Evolutionary conservation across 345 rosid genomes (phyloP).

Genomic region (Isatis tinctoria): DNA sequence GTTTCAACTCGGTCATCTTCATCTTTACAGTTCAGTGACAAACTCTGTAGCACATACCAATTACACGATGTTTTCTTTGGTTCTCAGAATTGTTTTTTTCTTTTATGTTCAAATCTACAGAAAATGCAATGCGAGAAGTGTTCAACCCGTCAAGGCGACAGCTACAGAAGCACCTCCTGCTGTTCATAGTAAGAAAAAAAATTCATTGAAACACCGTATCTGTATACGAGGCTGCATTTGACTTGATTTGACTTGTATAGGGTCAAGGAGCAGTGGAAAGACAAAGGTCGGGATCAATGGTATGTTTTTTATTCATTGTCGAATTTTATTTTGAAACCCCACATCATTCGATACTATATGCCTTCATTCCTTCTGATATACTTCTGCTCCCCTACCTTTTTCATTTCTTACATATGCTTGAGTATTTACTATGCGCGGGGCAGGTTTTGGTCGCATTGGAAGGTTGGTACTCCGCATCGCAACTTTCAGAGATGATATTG

Average conservation of each 20-base stretch:
- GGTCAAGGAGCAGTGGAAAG: slow-evolving; percentile 46
- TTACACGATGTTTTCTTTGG: neutral
- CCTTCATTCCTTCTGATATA: neutral
- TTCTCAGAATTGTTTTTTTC: neutral
- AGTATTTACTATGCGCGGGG: neutral
- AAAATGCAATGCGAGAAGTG: slow-evolving; percentile 33
- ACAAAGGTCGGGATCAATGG: slow-evolving; percentile 88
- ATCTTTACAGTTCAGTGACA: slow-evolving; percentile 60
- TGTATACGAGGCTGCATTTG: neutral
- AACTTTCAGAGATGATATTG: slow-evolving; percentile 75
- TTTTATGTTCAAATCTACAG: slow-evolving; percentile 32
- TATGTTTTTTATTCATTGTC: slow-evolving; percentile 29
- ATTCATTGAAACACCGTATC: neutral
- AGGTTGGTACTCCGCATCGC: slow-evolving; percentile 86
- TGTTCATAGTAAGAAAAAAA: slow-evolving; percentile 46
- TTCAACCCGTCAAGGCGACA: slow-evolving; percentile 68
- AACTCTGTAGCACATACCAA: neutral
- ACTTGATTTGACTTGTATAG: slow-evolving; percentile 36
- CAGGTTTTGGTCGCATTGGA: slow-evolving; percentile 98
- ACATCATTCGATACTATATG: neutral
- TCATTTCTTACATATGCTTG: neutral
- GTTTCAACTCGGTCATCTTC: slow-evolving; percentile 35
- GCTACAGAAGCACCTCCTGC: slow-evolving; percentile 71
- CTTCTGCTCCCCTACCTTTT: neutral
- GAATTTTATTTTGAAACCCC: neutral